phyloP scores from a whole-genome alignment of 2,329 filamentous ascomycete genomes.

The Ascochyta fabae region DNA sequence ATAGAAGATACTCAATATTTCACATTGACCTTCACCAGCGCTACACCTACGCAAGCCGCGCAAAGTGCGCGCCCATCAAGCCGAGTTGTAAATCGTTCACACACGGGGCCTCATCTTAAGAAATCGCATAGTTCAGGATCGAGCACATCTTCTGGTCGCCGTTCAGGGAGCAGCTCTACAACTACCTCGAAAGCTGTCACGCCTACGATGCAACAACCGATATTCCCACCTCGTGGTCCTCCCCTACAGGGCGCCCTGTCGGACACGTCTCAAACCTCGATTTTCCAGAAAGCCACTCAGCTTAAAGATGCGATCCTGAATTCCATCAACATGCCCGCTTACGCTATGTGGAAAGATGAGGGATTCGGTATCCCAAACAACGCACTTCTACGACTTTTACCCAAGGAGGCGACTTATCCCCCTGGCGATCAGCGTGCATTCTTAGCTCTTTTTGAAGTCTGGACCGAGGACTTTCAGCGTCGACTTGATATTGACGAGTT shows the following conservation, averaged over 20 bases:
- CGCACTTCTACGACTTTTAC: slow-evolving; percentile 58
- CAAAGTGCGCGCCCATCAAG: slow-evolving; percentile 36
- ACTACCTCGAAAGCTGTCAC: slow-evolving; percentile 53
- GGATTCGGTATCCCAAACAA: slow-evolving; percentile 76
- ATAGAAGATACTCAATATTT: slow-evolving; percentile 72
- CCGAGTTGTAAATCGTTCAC: slow-evolving; percentile 53
- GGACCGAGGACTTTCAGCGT: slow-evolving; percentile 69
- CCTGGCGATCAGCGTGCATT: slow-evolving; percentile 57
- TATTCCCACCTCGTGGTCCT: slow-evolving; percentile 72
- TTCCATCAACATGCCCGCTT: slow-evolving; percentile 74
- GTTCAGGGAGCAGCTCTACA: slow-evolving; percentile 41
- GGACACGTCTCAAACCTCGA: slow-evolving; percentile 65
- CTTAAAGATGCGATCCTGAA: slow-evolving; percentile 81
- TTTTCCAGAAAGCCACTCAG: slow-evolving; percentile 74
- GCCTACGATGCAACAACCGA: slow-evolving; percentile 63
- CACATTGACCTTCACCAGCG: slow-evolving; percentile 75
- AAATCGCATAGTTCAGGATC: slow-evolving; percentile 47
- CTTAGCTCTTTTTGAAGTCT: slow-evolving; percentile 66
- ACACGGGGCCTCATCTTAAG: slow-evolving; percentile 39
- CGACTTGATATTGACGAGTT: slow-evolving; percentile 65
- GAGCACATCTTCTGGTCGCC: slow-evolving; percentile 49
- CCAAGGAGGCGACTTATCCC: slow-evolving; percentile 47
- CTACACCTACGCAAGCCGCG: slow-evolving; percentile 36
- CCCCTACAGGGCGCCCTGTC: slow-evolving; percentile 59
- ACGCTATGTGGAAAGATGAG: slow-evolving; percentile 81